Conservation (phyloP, 179 eudicot genomes). For the Actinidia polygama region DNA sequence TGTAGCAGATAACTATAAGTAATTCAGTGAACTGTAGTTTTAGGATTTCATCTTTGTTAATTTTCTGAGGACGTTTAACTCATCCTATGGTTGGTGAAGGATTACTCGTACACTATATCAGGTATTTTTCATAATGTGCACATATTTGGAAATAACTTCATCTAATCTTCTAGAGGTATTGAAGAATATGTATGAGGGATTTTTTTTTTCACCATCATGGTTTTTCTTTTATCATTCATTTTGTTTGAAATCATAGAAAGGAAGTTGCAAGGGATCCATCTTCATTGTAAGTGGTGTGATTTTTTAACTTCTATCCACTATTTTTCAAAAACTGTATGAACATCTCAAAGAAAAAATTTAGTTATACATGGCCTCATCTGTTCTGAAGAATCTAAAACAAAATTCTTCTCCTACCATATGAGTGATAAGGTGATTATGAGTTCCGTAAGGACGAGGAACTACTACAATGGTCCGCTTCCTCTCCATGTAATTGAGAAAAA, state of each 20-base stretch:
- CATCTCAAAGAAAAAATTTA: background rate
- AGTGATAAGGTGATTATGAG: background rate
- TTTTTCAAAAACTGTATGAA: background rate
- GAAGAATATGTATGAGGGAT: background rate
- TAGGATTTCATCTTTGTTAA: background rate
- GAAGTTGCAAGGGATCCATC: background rate
- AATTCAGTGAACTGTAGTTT: background rate
- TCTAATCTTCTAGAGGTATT: background rate
- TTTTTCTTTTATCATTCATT: background rate
- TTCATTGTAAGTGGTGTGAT: background rate
- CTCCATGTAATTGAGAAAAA: background rate
- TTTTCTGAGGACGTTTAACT: too few relatives aligned
- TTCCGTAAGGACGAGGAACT: background rate
- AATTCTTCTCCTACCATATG: background rate
- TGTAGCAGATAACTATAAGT: background rate
- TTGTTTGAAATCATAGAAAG: background rate
- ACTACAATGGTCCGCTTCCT: background rate
- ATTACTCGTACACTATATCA: background rate
- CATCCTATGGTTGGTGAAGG: background rate
- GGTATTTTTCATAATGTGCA: background rate
- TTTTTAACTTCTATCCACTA: background rate
- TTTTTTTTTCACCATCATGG: background rate
- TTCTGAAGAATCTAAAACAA: background rate
- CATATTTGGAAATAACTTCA: background rate
- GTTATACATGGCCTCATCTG: background rate